Evolutionary conservation across 345 rosid genomes (phyloP).

Genomic region (Eucalyptus erythrocorys): DNA sequence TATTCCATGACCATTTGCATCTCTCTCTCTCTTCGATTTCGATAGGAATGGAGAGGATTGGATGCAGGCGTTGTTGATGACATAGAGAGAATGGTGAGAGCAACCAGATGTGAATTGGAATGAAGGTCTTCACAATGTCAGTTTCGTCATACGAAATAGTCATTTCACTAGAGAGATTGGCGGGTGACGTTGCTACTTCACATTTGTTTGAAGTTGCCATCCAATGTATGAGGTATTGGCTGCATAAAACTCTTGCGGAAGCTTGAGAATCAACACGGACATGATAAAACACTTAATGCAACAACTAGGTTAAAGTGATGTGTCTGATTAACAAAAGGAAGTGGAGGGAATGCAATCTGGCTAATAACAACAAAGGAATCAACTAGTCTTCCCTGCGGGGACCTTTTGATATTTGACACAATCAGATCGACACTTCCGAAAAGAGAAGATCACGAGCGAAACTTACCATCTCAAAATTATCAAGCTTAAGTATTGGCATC

Average conservation of each 20-base stretch:
- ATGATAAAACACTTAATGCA: too few species aligned
- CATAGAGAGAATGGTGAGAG: too few species aligned
- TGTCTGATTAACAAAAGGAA: background rate
- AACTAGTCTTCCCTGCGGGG: accelerated
- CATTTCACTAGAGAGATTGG: too few species aligned
- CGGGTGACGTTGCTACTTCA: accelerated
- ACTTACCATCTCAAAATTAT: background rate
- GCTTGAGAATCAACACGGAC: constrained; percentile 19
- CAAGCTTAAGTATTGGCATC: background rate
- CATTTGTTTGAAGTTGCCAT: too few species aligned
- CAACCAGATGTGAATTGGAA: too few species aligned
- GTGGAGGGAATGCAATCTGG: too few species aligned
- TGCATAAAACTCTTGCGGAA: accelerated
- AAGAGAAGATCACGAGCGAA: background rate
- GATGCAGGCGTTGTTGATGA: too few species aligned
- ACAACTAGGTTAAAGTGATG: too few species aligned
- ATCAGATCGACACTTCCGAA: accelerated
- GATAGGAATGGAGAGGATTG: background rate
- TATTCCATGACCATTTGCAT: too few species aligned
- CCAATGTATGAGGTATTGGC: accelerated
- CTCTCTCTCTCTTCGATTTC: too few species aligned
- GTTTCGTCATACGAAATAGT: accelerated
- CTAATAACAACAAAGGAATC: too few species aligned
- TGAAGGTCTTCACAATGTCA: too few species aligned
- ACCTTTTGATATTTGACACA: background rate